Conservation (phyloP, 2,329 filamentous ascomycete genomes). For the Colletotrichum filicis region DNA sequence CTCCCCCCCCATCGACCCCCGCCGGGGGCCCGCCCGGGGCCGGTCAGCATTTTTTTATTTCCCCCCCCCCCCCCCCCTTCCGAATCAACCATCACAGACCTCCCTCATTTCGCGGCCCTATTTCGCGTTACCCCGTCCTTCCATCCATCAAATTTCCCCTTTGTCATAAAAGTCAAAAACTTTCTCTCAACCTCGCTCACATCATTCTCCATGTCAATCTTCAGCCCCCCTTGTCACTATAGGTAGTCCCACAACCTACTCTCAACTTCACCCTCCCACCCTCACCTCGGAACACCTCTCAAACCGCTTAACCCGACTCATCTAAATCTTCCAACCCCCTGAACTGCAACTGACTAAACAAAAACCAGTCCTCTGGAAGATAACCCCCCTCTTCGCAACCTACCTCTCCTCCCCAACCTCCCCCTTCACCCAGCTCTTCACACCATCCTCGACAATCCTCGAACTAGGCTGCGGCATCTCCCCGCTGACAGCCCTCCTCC, state of each 20-base stretch:
- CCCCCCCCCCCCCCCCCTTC: not conserved
- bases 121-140: too few relatives aligned
- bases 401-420: conserved; percentile 78
- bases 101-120: too few relatives aligned
- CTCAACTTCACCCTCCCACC: too few relatives aligned
- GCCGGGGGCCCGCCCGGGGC: conserved; percentile 68
- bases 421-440: conserved; percentile 67
- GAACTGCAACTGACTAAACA: conserved; percentile 5
- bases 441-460: conserved; percentile 68
- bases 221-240: too few relatives aligned
- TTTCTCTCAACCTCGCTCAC: too few relatives aligned
- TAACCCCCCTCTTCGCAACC: conserved; percentile 83
- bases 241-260: too few relatives aligned
- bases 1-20: conserved; percentile 68
- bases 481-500: conserved; percentile 77
- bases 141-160: not conserved
- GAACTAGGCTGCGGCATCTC: conserved; percentile 93
- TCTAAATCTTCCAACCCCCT: not conserved
- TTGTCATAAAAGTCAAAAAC: not conserved
- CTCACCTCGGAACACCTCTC: too few relatives aligned
- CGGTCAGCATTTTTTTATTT: conserved; percentile 46
- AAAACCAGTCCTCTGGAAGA: conserved; percentile 83
- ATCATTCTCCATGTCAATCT: too few relatives aligned
- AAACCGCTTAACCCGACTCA: not conserved
- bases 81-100: not conserved